Evolutionary conservation across 768 basidiomycete genomes (phyloP).

Genomic region (Naganishia kalamii): DNA sequence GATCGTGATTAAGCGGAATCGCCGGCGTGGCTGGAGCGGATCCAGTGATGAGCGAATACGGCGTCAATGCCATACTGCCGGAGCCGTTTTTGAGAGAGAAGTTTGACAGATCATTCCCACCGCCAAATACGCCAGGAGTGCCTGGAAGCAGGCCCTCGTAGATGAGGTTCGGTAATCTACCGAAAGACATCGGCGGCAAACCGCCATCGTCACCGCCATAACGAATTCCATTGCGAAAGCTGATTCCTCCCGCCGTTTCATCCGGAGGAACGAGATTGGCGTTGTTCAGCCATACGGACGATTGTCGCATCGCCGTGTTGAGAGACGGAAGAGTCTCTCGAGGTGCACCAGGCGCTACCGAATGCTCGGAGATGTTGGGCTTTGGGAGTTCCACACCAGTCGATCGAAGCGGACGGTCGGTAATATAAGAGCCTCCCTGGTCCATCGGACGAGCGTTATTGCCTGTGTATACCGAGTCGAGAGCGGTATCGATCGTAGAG

Average conservation of each 20-base stretch:
- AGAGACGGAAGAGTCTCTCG: constrained; percentile 12
- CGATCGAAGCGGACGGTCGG: background rate
- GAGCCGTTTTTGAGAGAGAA: constrained; percentile 14
- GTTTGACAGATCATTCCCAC: constrained; percentile 4
- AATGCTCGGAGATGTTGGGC: background rate
- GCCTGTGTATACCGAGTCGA: background rate
- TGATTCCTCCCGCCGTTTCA: constrained; percentile 1
- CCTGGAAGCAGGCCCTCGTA: constrained; percentile 17
- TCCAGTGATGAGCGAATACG: background rate
- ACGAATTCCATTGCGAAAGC: constrained; percentile 19
- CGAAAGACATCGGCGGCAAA: constrained; percentile 20
- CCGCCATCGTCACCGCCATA: constrained; percentile 22
- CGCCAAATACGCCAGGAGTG: constrained; percentile 2
- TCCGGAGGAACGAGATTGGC: background rate
- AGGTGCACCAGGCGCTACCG: background rate
- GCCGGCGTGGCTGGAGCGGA: background rate
- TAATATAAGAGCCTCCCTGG: background rate
- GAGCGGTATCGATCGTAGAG: background rate
- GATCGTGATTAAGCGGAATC: background rate
- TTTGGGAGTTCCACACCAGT: background rate
- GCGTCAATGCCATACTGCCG: background rate
- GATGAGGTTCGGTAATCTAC: constrained; percentile 18
- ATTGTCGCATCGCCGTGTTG: constrained; percentile 4
- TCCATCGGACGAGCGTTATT: background rate
- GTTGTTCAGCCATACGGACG: constrained; percentile 20